Evolutionary conservation across 345 rosid species (phyloP).

Genomic region (Salix caprea): DNA sequence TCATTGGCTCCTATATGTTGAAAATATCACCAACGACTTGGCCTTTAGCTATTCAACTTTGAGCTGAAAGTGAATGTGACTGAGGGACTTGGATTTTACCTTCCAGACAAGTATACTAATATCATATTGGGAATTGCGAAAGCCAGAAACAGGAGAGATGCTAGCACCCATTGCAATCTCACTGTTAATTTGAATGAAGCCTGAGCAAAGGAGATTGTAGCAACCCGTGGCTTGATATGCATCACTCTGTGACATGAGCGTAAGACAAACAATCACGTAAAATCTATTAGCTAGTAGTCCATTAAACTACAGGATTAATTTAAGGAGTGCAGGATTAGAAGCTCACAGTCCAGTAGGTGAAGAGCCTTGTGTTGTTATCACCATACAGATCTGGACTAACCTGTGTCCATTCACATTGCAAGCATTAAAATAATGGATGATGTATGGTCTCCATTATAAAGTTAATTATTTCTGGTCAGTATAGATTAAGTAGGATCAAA

Average conservation of each 20-base stretch:
- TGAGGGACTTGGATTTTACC: slow-evolving; percentile 34
- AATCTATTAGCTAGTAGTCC: not conserved
- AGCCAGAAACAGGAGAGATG: slow-evolving; percentile 81
- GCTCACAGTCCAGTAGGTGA: slow-evolving; percentile 99
- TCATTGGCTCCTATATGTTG: not conserved
- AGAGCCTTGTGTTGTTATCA: slow-evolving; percentile 96
- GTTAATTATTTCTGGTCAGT: slow-evolving; percentile 12
- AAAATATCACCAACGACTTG: not conserved
- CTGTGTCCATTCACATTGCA: slow-evolving; percentile 35
- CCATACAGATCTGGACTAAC: slow-evolving; percentile 99
- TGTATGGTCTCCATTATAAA: not conserved
- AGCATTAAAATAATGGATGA: slow-evolving; percentile 3
- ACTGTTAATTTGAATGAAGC: slow-evolving; percentile 92
- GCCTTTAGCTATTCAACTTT: not conserved
- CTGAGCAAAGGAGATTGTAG: slow-evolving; percentile 89
- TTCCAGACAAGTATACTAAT: slow-evolving; percentile 94
- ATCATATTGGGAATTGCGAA: slow-evolving; percentile 64
- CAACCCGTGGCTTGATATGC: slow-evolving; percentile 98
- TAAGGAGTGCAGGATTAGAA: not conserved
- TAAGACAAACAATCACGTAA: not conserved
- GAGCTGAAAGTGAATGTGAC: not conserved
- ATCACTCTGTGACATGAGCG: slow-evolving; percentile 54
- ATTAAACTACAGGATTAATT: not conserved
- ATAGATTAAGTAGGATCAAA: not conserved
- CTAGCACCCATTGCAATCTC: slow-evolving; percentile 98